phyloP scores from a whole-genome alignment of 2,329 filamentous ascomycete species.

The Pseudopyricularia cyperi region DNA sequence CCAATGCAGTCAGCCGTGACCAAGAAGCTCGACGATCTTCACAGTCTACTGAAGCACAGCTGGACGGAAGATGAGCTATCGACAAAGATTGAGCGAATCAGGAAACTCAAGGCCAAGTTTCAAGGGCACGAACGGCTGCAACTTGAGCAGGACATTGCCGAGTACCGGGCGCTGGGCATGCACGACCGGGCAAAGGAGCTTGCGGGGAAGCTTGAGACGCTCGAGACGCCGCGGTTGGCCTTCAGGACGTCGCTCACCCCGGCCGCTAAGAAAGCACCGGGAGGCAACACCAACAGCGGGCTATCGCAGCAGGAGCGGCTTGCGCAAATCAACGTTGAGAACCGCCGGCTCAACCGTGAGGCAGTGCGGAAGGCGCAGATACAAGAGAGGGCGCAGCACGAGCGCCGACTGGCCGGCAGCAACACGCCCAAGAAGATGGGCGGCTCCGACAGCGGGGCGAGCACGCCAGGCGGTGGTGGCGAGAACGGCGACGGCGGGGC shows the following conservation, averaged over 20 bases:
- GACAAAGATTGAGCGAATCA: constrained; percentile 61
- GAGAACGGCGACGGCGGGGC: constrained; percentile 20
- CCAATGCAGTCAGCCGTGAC: constrained; percentile 60
- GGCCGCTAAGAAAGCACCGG: constrained; percentile 30
- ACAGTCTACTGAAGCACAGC: constrained; percentile 60
- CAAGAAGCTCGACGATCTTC: constrained; percentile 69
- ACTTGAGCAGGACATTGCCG: constrained; percentile 50
- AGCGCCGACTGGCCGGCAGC: constrained; percentile 48
- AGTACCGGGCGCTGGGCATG: constrained; percentile 53
- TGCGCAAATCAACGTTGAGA: constrained; percentile 70
- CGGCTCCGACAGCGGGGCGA: constrained; percentile 32
- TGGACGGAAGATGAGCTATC: constrained; percentile 79
- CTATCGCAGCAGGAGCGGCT: constrained; percentile 64
- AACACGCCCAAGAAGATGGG: constrained; percentile 40
- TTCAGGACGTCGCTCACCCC: constrained; percentile 51
- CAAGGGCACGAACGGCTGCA: constrained; percentile 55
- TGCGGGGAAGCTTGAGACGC: constrained; percentile 46
- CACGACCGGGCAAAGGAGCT: constrained; percentile 39
- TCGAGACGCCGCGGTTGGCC: constrained; percentile 59
- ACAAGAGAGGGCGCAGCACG: constrained; percentile 57
- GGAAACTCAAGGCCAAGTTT: constrained; percentile 38
- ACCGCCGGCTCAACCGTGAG: constrained; percentile 74
- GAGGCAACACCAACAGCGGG: not conserved
- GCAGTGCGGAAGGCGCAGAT: constrained; percentile 84
- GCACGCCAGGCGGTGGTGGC: constrained; percentile 31